Percentiles rank a stretch among this genome's conserved stretches.
Conservation (phyloP, 345 rosid species). For the Boechera stricta region DNA sequence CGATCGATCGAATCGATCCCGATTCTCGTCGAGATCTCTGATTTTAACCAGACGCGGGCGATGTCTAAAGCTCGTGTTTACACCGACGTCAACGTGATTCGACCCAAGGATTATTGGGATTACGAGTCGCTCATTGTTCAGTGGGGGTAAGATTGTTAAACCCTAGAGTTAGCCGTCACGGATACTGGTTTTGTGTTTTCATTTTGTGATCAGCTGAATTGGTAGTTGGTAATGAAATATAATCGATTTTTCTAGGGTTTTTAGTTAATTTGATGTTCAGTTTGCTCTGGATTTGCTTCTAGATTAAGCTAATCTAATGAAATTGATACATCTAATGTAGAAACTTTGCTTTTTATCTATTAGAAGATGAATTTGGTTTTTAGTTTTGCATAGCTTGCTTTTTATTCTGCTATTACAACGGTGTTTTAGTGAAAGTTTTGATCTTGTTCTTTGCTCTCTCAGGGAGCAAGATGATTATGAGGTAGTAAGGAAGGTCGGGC, state of each 20-base stretch:
- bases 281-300: slow-evolving; percentile 1
- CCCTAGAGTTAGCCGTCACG: slow-evolving; percentile 8
- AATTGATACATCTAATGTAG: not conserved
- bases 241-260: not conserved
- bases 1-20: slow-evolving; percentile 37
- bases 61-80: slow-evolving; percentile 96
- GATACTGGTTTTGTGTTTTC: not conserved
- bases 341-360: not conserved
- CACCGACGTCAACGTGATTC: slow-evolving; percentile 78
- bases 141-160: slow-evolving; percentile 67
- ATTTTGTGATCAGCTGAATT: slow-evolving; percentile 10
- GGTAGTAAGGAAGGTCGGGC: slow-evolving; percentile 85
- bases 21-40: slow-evolving; percentile 48
- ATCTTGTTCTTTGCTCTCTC: slow-evolving; percentile 27
- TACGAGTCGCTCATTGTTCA: slow-evolving; percentile 76
- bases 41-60: slow-evolving; percentile 34
- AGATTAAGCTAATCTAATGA: not conserved
- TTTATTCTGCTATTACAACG: not conserved
- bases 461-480: slow-evolving; percentile 93
- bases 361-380: slow-evolving; percentile 9
- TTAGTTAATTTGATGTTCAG: not conserved
- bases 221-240: not conserved
- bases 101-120: slow-evolving; percentile 97
- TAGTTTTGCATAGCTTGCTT: not conserved
- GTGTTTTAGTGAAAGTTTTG: not conserved